Base-by-base conservation (phyloP, 352 stramenopile genomes). In the Salisapilia sapeloensis region DNA sequence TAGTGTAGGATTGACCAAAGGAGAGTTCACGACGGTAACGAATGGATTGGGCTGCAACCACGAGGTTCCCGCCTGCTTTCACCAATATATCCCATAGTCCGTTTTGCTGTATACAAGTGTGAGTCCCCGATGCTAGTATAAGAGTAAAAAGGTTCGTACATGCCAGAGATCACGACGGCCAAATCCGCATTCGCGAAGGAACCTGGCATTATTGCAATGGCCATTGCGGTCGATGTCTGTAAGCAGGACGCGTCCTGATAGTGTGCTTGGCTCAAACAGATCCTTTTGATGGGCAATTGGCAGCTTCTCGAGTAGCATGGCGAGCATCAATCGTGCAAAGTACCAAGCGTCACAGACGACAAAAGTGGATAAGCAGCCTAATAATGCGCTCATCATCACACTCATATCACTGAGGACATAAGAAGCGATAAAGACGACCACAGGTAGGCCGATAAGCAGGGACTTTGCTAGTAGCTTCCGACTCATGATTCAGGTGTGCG, bases 131-230 rank as follows among this genome's bases (percentile, higher is more conserved):
- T 8, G 11, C 23, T 18, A 7, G 14, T 24, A 9, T 9, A 19
- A 17, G 8, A 14, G 7, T 22, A 10, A 3, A 6, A 0, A 10
- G 25, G 9, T 13, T 31, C 53, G 8, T 61, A 90, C 75, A 59
- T 86, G 63, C 76, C 76, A 91, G 23, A 89, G 48, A 24, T 84
- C 52, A 13, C 72, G 64, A 0, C 76, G 61, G 0, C 64, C 76
- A 29, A 85, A 85, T 28, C 70, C 70, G 28, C 72, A 89, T 48
- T 86, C 76, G n/a, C 76, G 66, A 28, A 91, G 39, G 43, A 80
- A 86, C 15, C 76, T 54, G 31, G 76, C 66, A 24, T 91, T 91
- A 46, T 87, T 91, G 48, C 50, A 91, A 39, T 91, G 76, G 3
- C 62, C 72, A 31, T 91, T 91, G 28, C 76, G 72, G 39, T 91